phyloP scores from a whole-genome alignment of 768 basidiomycete genomes.

The Royoungia palumana region DNA sequence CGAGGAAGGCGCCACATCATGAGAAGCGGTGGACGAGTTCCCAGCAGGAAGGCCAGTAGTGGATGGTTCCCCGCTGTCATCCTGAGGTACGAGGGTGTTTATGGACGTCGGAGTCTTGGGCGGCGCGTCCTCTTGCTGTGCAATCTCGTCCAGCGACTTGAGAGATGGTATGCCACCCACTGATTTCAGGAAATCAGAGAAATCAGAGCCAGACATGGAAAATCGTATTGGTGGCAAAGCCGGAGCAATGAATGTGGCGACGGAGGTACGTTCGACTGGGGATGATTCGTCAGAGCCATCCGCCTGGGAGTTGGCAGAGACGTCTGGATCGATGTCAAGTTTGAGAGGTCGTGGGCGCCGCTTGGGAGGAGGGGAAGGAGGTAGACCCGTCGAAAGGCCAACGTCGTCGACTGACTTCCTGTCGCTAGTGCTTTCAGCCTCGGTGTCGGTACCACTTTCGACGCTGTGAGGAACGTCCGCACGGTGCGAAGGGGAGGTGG shows the following conservation, averaged over 20 bases:
- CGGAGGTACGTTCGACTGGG: constrained; percentile 62
- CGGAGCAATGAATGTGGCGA: constrained; percentile 79
- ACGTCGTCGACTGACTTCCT: constrained; percentile 26
- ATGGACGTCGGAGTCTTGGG: constrained; percentile 21
- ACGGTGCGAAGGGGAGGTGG: constrained; percentile 58
- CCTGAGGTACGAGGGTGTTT: constrained; percentile 12
- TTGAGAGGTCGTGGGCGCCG: constrained; percentile 29
- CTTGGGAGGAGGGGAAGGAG: constrained; percentile 49
- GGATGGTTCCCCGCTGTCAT: neutral
- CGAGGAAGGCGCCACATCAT: neutral
- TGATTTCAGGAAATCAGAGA: constrained; percentile 66
- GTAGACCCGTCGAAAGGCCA: constrained; percentile 20
- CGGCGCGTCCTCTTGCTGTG: constrained; percentile 38
- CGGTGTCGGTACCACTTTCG: constrained; percentile 74
- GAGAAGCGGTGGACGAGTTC: neutral
- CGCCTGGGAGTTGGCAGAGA: constrained; percentile 22
- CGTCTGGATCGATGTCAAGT: constrained; percentile 21
- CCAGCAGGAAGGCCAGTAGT: neutral
- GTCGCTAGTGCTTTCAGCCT: constrained; percentile 49
- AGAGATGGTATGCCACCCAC: constrained; percentile 50
- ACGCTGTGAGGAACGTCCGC: constrained; percentile 70
- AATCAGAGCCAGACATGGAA: constrained; percentile 80
- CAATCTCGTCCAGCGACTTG: constrained; percentile 46
- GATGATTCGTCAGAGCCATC: constrained; percentile 55
- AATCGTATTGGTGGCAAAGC: constrained; percentile 90